Percentiles rank a stretch among this genome's conserved stretches.
These are phyloP conservation scores for Beta corolliflora DNA, from an alignment of 179 eudicot genomes.

Conservation along the genomic window DNA sequence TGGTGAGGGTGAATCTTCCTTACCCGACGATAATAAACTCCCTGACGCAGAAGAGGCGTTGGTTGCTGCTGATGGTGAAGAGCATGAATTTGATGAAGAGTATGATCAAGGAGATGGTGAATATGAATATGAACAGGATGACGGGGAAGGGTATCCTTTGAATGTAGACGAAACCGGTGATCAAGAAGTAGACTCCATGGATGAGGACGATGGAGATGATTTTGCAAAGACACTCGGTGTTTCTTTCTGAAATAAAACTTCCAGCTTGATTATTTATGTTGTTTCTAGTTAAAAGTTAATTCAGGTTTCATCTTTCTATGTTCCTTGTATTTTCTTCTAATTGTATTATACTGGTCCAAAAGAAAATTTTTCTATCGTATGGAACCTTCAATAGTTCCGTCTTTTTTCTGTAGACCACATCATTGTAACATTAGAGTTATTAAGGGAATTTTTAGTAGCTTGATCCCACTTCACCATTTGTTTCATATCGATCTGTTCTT, in stretches of 20 bases:
- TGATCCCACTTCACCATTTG: neutral
- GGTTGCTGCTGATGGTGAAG: conserved; percentile 35
- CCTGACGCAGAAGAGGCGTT: conserved; percentile 46
- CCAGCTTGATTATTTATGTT: neutral
- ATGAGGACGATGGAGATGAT: conserved; percentile 80
- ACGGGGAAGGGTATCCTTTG: conserved; percentile 53
- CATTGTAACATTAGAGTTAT: conserved; percentile 21
- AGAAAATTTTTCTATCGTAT: conserved; percentile 19
- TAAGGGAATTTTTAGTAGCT: conserved; percentile 13
- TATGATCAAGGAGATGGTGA: conserved; percentile 56
- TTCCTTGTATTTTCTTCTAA: conserved; percentile 32
- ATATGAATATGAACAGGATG: conserved; percentile 59
- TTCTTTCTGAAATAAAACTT: conserved; percentile 35
- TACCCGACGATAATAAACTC: conserved; percentile 27
- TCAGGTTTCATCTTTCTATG: conserved; percentile 10
- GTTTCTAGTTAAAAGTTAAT: conserved; percentile 25
- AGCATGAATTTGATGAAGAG: conserved; percentile 46
- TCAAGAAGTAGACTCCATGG: conserved; percentile 54
- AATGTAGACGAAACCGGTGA: conserved; percentile 62
- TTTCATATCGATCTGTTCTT: neutral
- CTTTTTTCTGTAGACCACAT: conserved; percentile 22
- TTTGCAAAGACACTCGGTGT: conserved; percentile 85
- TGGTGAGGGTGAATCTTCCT: conserved; percentile 29
- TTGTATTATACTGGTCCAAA: conserved; percentile 35
- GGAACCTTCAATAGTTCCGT: conserved; percentile 26